A percentile compares a stretch with the other conserved stretches of the same genome.
These are phyloP conservation scores for Mycena belliarum DNA, from an alignment of 768 basidiomycete species.

Conservation along the genomic window DNA sequence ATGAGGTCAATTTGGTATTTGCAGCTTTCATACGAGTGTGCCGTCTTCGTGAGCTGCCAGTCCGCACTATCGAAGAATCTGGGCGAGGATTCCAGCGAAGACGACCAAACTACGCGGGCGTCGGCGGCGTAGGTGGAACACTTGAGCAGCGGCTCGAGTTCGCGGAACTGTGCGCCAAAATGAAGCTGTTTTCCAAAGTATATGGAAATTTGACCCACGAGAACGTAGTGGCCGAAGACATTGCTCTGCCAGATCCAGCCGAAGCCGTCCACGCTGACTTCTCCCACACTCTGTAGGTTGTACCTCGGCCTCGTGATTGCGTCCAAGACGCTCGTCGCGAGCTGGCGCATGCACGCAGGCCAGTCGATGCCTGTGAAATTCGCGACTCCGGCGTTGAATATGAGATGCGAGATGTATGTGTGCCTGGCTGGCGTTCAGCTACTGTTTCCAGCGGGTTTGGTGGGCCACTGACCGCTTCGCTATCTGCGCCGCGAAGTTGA, in stretches of 20 bases:
- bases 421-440: conserved; percentile 47
- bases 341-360: conserved; percentile 44
- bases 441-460: neutral
- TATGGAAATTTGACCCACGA: conserved; percentile 48
- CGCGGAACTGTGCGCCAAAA: conserved; percentile 52
- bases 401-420: conserved; percentile 77
- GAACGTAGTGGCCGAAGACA: conserved; percentile 75
- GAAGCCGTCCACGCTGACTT: conserved; percentile 64
- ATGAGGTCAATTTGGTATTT: conserved; percentile 83
- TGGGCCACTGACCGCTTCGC: conserved; percentile 47
- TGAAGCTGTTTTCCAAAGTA: neutral
- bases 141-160: conserved; percentile 53
- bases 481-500: conserved; percentile 61
- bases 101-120: conserved; percentile 76
- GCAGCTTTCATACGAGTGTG: conserved; percentile 64
- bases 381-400: conserved; percentile 78
- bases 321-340: conserved; percentile 44
- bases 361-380: conserved; percentile 59
- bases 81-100: conserved; percentile 65
- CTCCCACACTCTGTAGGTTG: conserved; percentile 59
- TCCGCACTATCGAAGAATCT: conserved; percentile 60
- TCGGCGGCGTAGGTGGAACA: conserved; percentile 43
- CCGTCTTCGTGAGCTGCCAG: conserved; percentile 67
- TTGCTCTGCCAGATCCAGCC: conserved; percentile 88
- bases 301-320: conserved; percentile 57